Percentiles rank a stretch among this genome's conserved stretches.
Evolutionary conservation across 768 basidiomycete species (phyloP).

Genomic region (Russula emetica): DNA sequence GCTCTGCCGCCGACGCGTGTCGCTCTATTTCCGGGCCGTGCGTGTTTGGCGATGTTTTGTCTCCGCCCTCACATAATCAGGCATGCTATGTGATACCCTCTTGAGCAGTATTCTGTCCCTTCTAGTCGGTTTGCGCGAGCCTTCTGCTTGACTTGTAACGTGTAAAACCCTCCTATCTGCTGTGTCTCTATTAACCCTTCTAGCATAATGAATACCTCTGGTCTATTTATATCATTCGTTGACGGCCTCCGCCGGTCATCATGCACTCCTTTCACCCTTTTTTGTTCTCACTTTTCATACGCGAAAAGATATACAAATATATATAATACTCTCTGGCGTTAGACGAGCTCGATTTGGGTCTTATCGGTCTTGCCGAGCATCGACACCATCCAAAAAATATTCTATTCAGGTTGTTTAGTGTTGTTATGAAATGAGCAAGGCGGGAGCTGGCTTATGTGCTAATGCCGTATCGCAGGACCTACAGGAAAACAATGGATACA

Average conservation of each 20-base stretch:
- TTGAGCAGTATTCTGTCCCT: slow-evolving; percentile 18
- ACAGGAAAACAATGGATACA: not conserved
- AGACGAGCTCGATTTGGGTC: not conserved
- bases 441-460: not conserved
- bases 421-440: not conserved
- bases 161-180: slow-evolving; percentile 13
- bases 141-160: slow-evolving; percentile 15
- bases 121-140: slow-evolving; percentile 23
- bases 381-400: not conserved
- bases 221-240: slow-evolving; percentile 21
- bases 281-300: slow-evolving; percentile 5
- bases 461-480: not conserved
- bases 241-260: slow-evolving; percentile 1
- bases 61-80: slow-evolving; percentile 3
- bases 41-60: slow-evolving; percentile 5
- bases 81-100: slow-evolving; percentile 8
- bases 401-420: not conserved
- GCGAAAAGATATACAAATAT: slow-evolving; percentile 13
- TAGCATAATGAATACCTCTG: not conserved
- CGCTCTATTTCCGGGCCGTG: slow-evolving; percentile 5
- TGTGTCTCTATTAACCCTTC: slow-evolving; percentile 1
- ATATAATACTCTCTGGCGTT: slow-evolving; percentile 14
- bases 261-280: slow-evolving; percentile 8
- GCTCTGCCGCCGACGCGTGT: not conserved
- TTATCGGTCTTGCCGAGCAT: too few species aligned